Conservation (phyloP, 2,329 filamentous ascomycete genomes). For the Fusarium vanettenii region DNA sequence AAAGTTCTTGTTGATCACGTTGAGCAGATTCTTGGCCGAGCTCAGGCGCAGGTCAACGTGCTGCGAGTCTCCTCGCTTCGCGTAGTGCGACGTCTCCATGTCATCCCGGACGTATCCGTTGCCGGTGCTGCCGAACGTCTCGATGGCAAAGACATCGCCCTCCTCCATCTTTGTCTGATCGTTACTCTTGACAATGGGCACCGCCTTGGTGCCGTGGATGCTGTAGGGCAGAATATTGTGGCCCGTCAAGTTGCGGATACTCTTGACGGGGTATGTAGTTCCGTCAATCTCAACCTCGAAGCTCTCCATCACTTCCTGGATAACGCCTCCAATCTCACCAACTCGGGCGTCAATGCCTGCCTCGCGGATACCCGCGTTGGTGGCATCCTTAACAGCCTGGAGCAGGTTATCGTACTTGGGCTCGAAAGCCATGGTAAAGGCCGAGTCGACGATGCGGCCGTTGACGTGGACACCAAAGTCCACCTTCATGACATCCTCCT, state of each 20-base stretch:
- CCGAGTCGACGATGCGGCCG: constrained; percentile 83
- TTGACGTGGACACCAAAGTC: constrained; percentile 87
- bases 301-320: constrained; percentile 94
- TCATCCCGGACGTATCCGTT: constrained; percentile 90
- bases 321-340: constrained; percentile 83
- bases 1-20: constrained; percentile 95
- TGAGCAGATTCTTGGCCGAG: constrained; percentile 87
- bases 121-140: constrained; percentile 95
- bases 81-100: constrained; percentile 92
- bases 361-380: constrained; percentile 84
- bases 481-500: constrained; percentile 84
- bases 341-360: constrained; percentile 93
- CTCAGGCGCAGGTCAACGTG: constrained; percentile 81
- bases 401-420: constrained; percentile 80
- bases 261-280: constrained; percentile 81
- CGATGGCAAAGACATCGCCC: constrained; percentile 93
- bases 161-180: constrained; percentile 98
- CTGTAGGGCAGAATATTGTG: constrained; percentile 91
- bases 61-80: constrained; percentile 76
- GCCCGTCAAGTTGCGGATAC: constrained; percentile 87
- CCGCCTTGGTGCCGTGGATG: constrained; percentile 93
- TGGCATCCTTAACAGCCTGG: constrained; percentile 78
- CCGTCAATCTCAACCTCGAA: constrained; percentile 89
- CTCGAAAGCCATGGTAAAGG: constrained; percentile 83
- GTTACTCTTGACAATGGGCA: constrained; percentile 90